Evolutionary conservation across 345 rosid genomes (phyloP).

Genomic region (Hibiscus trionum): DNA sequence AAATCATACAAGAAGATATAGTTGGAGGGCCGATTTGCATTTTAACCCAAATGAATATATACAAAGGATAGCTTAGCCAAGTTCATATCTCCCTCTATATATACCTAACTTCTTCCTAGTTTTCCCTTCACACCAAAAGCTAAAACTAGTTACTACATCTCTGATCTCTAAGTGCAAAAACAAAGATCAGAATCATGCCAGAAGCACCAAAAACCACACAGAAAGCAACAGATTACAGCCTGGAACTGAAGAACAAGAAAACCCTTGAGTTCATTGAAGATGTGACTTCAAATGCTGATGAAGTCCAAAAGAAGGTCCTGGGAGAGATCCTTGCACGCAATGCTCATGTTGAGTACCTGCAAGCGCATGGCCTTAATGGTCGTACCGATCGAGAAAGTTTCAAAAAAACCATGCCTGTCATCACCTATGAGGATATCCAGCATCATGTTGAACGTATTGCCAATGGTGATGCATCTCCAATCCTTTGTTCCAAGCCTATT

Average conservation of each 20-base stretch:
- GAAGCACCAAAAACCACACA: conserved; percentile 55
- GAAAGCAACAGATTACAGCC: conserved; percentile 26
- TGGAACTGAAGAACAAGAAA: conserved; percentile 46
- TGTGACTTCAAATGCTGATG: conserved; percentile 63
- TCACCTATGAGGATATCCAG: conserved; percentile 80
- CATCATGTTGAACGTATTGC: conserved; percentile 78
- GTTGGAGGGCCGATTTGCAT: background rate
- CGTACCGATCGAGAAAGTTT: conserved; percentile 57
- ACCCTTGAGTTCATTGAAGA: conserved; percentile 71
- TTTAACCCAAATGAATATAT: background rate
- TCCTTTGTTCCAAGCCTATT: conserved; percentile 83
- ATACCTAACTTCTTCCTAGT: conserved; percentile 21
- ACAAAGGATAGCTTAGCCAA: background rate
- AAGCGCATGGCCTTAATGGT: conserved; percentile 58
- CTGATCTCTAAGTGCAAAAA: background rate
- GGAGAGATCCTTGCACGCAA: conserved; percentile 74
- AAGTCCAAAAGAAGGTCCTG: conserved; percentile 58
- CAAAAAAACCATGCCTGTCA: conserved; percentile 67
- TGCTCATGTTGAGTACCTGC: conserved; percentile 84
- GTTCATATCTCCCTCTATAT: conserved; percentile 35
- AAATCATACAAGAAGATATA: background rate
- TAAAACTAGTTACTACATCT: conserved; percentile 5
- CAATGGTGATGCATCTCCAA: conserved; percentile 74
- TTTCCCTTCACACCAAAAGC: conserved; percentile 43
- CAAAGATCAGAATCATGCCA: conserved; percentile 42